Conservation (phyloP, 2,329 filamentous ascomycete species). For the Claviceps cyperi region DNA sequence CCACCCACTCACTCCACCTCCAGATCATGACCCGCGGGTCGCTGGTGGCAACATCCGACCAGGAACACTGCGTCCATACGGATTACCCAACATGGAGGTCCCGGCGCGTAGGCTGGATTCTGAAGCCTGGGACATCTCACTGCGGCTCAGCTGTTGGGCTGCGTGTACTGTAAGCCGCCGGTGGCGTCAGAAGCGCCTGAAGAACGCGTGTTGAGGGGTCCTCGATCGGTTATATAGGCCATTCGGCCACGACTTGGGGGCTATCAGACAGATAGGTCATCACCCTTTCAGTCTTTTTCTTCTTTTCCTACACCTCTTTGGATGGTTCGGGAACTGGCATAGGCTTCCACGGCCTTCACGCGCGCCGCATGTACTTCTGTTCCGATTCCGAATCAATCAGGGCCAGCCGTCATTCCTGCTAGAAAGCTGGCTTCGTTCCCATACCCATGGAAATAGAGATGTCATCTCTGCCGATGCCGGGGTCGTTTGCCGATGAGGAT, state of each 20-base stretch:
- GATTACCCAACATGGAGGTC: no score
- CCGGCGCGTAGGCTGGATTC: no score
- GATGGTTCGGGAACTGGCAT: not conserved
- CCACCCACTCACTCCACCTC: no score
- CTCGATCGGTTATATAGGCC: not conserved
- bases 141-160: no score
- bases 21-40: no score
- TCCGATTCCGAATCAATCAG: not conserved
- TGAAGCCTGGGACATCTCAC: no score
- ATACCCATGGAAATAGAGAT: conserved; percentile 4
- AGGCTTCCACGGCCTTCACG: not conserved
- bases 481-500: conserved; percentile 17
- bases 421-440: not conserved
- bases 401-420: not conserved
- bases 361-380: not conserved
- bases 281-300: not conserved
- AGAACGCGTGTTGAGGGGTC: not conserved
- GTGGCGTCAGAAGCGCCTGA: not conserved
- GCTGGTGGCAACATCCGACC: no score
- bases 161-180: no score
- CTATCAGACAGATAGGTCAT: not conserved
- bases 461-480: conserved; percentile 13
- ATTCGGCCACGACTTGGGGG: not conserved
- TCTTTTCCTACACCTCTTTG: not conserved
- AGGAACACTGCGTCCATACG: no score